Base-by-base conservation (phyloP, 192 early-diverging fungal species). In the Umbelopsis sp. region DNA sequence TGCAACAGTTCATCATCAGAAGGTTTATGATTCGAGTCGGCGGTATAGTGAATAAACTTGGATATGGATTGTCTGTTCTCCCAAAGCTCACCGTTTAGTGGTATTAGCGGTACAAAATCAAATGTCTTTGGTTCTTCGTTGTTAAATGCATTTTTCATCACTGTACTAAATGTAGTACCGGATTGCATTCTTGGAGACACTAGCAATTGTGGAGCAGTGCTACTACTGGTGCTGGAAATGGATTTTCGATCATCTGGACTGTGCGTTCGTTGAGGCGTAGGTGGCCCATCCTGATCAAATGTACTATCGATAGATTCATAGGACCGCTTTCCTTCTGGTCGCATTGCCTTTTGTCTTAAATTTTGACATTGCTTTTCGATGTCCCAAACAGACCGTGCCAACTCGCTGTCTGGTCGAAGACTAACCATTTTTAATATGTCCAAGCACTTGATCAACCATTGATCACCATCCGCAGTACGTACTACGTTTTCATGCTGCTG, bases 111-210 rank as follows among this genome's bases (percentile, higher is more conserved):
- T 26, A 62, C 56, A 34, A 62, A 62, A 34, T 62, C 56, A 62
- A 62, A 62, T 12, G 56, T 62, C n/a, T 62, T 62, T 26, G 52
- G 21, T 26, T 53, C 52, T 32, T 62, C 56, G 56, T 49, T 21
- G n/a, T 21, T 49, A 17, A 49, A 17, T 14, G 56, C 26, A 32
- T 20, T 29, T 2, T 26, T 22, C 2, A 34, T 26, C 14, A 26
- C 56, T 20, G 29, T 20, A 26, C 25, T 32, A 4, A 62, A 34
- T 1, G 25, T 62, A 31, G 56, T 34, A 11, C 29, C 34, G 14
- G 56, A 32, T 12, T 3, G 56, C 31, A 34, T 62, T 34, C 56
- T 22, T 20, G 26, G 56, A 34, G 56, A 62, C 56, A 62, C 16
- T 34, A 62, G 31, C 17, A 62, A 12, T 34, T 62, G 31, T 34